Evolutionary conservation across 176 grass and related monocot species (phyloP).

Genomic region (Alloteropsis semialata): DNA sequence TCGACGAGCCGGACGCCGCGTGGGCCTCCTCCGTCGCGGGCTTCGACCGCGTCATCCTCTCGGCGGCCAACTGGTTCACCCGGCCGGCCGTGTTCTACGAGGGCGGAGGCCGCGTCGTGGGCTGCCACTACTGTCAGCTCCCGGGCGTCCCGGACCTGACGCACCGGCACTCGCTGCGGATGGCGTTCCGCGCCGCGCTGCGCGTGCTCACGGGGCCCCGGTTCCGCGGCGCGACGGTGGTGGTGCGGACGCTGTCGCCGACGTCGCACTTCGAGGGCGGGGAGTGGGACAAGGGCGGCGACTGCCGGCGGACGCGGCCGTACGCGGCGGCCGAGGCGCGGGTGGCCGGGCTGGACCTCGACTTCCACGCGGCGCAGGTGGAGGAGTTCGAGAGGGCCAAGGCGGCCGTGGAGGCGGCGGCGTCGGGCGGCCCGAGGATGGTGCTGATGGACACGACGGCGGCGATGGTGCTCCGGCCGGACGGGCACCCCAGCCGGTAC

Average conservation of each 20-base stretch:
- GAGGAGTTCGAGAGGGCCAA: constrained; percentile 49
- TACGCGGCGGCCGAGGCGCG: constrained; percentile 14
- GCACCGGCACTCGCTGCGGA: constrained; percentile 32
- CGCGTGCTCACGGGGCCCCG: neutral
- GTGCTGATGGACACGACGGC: constrained; percentile 49
- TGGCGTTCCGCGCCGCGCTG: constrained; percentile 40
- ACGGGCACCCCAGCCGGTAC: constrained; percentile 69
- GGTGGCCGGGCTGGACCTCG: constrained; percentile 27
- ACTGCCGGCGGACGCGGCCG: constrained; percentile 52
- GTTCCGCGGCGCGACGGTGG: constrained; percentile 21
- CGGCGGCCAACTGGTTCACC: constrained; percentile 56
- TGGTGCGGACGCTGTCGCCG: constrained; percentile 61
- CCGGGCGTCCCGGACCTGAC: constrained; percentile 47
- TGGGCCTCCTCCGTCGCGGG: constrained; percentile 38
- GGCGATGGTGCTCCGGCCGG: constrained; percentile 49
- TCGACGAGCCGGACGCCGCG: constrained; percentile 53
- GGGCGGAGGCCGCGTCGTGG: constrained; percentile 29
- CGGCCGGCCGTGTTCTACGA: constrained; percentile 47
- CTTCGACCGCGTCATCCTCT: constrained; percentile 63
- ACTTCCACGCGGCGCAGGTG: constrained; percentile 45
- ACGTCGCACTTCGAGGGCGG: constrained; percentile 78
- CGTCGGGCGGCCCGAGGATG: neutral
- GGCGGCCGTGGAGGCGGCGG: neutral
- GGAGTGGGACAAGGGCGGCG: constrained; percentile 60
- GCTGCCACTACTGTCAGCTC: constrained; percentile 45